A percentile compares a stretch with the other conserved stretches of the same genome.
phyloP scores from a whole-genome alignment of 441 rosid genomes.

The Pelargonium cotyledonis region DNA sequence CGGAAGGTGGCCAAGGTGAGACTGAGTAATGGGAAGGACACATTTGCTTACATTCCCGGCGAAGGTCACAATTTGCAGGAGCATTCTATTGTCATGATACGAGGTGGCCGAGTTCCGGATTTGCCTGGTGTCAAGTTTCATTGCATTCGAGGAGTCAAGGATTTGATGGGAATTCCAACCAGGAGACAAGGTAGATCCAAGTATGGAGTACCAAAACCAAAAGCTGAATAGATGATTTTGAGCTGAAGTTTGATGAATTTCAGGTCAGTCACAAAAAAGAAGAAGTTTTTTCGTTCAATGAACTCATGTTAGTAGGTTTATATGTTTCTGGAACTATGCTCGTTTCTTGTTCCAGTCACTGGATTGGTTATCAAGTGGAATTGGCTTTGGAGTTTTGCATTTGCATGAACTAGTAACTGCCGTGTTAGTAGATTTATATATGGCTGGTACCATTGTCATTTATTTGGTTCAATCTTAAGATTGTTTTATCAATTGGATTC shows the following conservation, averaged over 20 bases:
- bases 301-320: neutral
- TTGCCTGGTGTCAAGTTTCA: constrained; percentile 3
- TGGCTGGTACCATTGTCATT: too few species aligned
- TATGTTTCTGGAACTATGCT: neutral
- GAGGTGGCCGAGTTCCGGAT: neutral
- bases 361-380: neutral
- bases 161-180: constrained; percentile 3
- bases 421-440: too few species aligned
- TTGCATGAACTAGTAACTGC: too few species aligned
- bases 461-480: too few species aligned
- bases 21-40: constrained; percentile 4
- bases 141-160: constrained; percentile 8
- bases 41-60: neutral
- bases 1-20: constrained; percentile 6
- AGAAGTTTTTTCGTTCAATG: too few species aligned
- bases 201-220: neutral
- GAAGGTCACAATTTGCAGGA: constrained; percentile 8
- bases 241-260: neutral
- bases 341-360: too few species aligned
- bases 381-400: too few species aligned
- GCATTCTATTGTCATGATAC: neutral
- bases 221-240: neutral
- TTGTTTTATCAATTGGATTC: neutral
- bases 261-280: too few species aligned
- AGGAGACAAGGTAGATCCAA: neutral